Conservation (phyloP, 768 basidiomycete genomes). For the Trametes cinnabarina region DNA sequence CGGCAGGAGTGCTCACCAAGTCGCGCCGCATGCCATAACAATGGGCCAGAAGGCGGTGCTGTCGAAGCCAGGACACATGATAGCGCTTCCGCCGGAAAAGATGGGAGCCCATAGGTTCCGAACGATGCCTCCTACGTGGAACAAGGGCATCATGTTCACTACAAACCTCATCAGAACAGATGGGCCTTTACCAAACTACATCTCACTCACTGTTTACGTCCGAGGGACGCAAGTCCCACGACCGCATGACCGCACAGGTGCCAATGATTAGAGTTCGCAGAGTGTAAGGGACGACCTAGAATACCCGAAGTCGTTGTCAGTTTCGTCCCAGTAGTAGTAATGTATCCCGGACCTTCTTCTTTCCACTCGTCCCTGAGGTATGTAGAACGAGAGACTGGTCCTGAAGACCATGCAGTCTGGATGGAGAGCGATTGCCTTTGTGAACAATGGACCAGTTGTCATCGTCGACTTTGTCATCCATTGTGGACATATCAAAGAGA, state of each 20-base stretch:
- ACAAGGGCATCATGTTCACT: constrained; percentile 45
- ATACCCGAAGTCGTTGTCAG: not conserved
- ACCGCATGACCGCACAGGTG: constrained; percentile 42
- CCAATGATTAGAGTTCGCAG: constrained; percentile 44
- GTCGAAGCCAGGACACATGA: constrained; percentile 56
- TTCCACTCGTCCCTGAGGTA: constrained; percentile 61
- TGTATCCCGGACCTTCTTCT: constrained; percentile 35
- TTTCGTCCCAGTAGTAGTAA: not conserved
- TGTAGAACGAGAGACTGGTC: constrained; percentile 56
- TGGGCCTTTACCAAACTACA: not conserved
- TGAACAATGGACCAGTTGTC: constrained; percentile 15
- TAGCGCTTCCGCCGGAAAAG: constrained; percentile 51
- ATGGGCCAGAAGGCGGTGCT: constrained; percentile 44
- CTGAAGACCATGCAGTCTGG: constrained; percentile 37
- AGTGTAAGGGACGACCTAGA: constrained; percentile 42
- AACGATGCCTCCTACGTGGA: constrained; percentile 61
- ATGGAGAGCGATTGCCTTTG: constrained; percentile 19
- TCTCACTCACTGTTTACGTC: constrained; percentile 47
- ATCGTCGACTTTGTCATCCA: constrained; percentile 18
- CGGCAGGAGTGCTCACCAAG: constrained; percentile 42
- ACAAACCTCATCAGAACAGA: not conserved
- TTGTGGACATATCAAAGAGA: constrained; percentile 39
- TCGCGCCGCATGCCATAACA: constrained; percentile 38
- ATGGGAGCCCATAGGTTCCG: constrained; percentile 58
- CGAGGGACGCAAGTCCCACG: constrained; percentile 39